These are phyloP conservation scores for Moesziomyces parantarcticus DNA, from an alignment of 1,284 basidiomycete species.

Conservation along the genomic window DNA sequence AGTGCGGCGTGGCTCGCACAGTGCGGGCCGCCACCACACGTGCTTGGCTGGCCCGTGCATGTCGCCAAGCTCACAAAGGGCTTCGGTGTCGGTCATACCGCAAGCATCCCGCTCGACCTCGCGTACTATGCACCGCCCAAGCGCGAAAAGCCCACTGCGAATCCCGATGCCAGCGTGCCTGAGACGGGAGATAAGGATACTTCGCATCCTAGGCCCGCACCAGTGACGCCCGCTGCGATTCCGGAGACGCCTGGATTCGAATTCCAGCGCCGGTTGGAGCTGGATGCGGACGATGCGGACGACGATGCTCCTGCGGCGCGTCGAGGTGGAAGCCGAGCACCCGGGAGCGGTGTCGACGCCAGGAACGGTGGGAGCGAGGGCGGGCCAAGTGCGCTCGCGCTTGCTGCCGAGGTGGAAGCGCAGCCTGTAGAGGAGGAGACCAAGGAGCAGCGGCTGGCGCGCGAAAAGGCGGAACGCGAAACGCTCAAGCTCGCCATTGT, in stretches of 20 bases:
- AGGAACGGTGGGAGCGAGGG: no score
- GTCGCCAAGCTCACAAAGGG: slow-evolving; percentile 50
- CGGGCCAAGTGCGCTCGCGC: neutral
- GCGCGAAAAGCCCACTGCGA: slow-evolving; percentile 8
- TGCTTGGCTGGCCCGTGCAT: slow-evolving; percentile 60
- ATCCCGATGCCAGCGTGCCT: neutral
- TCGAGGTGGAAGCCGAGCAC: neutral
- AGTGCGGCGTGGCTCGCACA: slow-evolving; percentile 27
- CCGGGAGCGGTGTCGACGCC: neutral
- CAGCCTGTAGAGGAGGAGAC: slow-evolving; percentile 43
- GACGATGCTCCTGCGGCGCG: slow-evolving; percentile 13
- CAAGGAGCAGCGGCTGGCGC: slow-evolving; percentile 50
- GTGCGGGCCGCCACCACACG: slow-evolving; percentile 56
- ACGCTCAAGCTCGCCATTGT: slow-evolving; percentile 60
- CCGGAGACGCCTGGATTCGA: slow-evolving; percentile 48
- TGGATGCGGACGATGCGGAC: slow-evolving; percentile 30
- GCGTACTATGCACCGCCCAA: slow-evolving; percentile 56
- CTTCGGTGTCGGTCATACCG: slow-evolving; percentile 44
- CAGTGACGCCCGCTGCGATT: slow-evolving; percentile 29
- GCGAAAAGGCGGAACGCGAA: slow-evolving; percentile 57
- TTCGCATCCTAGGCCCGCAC: slow-evolving; percentile 7
- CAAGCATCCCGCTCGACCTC: slow-evolving; percentile 40
- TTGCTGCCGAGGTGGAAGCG: slow-evolving; percentile 3
- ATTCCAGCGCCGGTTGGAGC: slow-evolving; percentile 30
- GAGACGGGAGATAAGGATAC: slow-evolving; percentile 15